A percentile compares a stretch with the other conserved stretches of the same genome.
Evolutionary conservation across 169 alveolate genomes (phyloP).

Genomic region (Cryptosporidium canis): DNA sequence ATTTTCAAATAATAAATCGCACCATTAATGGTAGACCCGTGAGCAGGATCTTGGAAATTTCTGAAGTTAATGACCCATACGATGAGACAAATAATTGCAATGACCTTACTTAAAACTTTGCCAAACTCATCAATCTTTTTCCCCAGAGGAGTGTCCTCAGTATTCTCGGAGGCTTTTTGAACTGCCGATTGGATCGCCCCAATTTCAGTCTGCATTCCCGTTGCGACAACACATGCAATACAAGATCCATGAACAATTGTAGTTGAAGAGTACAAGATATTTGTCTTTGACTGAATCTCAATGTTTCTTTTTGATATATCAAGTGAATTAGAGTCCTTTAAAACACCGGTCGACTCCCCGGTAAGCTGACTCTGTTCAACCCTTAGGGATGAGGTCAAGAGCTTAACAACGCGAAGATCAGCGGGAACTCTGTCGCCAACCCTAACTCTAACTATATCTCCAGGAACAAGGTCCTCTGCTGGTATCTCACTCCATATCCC

Average conservation of each 20-base stretch:
- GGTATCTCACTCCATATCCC: slow-evolving; percentile 92
- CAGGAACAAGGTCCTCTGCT: slow-evolving; percentile 94
- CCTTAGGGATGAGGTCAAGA: slow-evolving; percentile 91
- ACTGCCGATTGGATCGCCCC: slow-evolving; percentile 96
- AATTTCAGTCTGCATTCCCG: slow-evolving; percentile 99
- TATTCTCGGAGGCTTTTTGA: slow-evolving; percentile 90
- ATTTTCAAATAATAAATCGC: slow-evolving; percentile 96
- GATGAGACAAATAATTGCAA: slow-evolving; percentile 89
- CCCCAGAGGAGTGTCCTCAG: slow-evolving; percentile 96
- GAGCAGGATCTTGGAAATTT: slow-evolving; percentile 96
- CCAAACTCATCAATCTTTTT: slow-evolving; percentile 96
- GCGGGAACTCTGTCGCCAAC: slow-evolving; percentile 99
- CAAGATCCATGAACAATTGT: slow-evolving; percentile 93
- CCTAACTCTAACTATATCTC: slow-evolving; percentile 95
- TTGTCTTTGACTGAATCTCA: slow-evolving; percentile 83
- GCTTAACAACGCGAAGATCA: slow-evolving; percentile 92
- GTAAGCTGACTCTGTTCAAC: slow-evolving; percentile 96
- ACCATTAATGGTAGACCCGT: slow-evolving; percentile 93
- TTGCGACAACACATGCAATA: slow-evolving; percentile 92
- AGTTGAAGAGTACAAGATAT: slow-evolving; percentile 94
- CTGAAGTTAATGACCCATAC: slow-evolving; percentile 96
- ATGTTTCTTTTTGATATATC: slow-evolving; percentile 77
- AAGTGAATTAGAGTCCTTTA: slow-evolving; percentile 82
- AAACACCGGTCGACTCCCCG: slow-evolving; percentile 94
- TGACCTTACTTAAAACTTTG: slow-evolving; percentile 89